Evolutionary conservation across 2,329 filamentous ascomycete genomes (phyloP).

Genomic region (Aspergillus hortae): DNA sequence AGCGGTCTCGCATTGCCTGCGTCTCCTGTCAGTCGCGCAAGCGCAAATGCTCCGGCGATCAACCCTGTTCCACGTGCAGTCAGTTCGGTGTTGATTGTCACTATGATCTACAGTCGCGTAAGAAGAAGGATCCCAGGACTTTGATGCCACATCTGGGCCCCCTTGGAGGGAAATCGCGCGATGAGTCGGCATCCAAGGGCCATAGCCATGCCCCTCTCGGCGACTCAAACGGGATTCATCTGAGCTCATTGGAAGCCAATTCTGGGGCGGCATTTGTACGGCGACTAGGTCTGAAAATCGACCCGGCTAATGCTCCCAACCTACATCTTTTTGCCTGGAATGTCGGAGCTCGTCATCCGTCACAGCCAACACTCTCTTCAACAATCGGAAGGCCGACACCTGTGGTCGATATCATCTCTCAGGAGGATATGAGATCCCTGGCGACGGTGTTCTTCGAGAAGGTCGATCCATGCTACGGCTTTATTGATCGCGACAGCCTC

Average conservation of each 20-base stretch:
- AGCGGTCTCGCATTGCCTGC: slow-evolving; percentile 47
- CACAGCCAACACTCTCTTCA: slow-evolving; percentile 7
- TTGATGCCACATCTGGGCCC: slow-evolving; percentile 14
- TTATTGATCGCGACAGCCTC: slow-evolving; percentile 34
- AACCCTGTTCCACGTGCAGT: slow-evolving; percentile 53
- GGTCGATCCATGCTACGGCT: slow-evolving; percentile 53
- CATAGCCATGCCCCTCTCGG: slow-evolving; percentile 11
- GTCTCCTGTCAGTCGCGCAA: slow-evolving; percentile 55
- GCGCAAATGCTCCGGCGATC: slow-evolving; percentile 53
- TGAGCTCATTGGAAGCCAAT: slow-evolving; percentile 52
- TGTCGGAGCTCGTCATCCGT: slow-evolving; percentile 26
- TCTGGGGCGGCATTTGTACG: slow-evolving; percentile 56
- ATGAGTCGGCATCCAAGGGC: slow-evolving; percentile 6
- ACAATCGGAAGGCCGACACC: slow-evolving; percentile 18
- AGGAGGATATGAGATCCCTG: slow-evolving; percentile 47
- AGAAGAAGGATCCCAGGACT: slow-evolving; percentile 26
- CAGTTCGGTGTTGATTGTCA: slow-evolving; percentile 54
- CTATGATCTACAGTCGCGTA: slow-evolving; percentile 39
- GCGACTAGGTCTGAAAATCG: slow-evolving; percentile 50
- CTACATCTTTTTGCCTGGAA: slow-evolving; percentile 59
- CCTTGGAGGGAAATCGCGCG: neutral
- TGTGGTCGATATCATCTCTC: slow-evolving; percentile 48
- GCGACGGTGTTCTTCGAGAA: slow-evolving; percentile 51
- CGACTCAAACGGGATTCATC: slow-evolving; percentile 20
- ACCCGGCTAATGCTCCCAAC: slow-evolving; percentile 51